Evolutionary conservation across 495 filamentous ascomycete genomes (phyloP), one percentile per base, ranked within the genome.

Genomic region (Daldinia vernicosa): DNA sequence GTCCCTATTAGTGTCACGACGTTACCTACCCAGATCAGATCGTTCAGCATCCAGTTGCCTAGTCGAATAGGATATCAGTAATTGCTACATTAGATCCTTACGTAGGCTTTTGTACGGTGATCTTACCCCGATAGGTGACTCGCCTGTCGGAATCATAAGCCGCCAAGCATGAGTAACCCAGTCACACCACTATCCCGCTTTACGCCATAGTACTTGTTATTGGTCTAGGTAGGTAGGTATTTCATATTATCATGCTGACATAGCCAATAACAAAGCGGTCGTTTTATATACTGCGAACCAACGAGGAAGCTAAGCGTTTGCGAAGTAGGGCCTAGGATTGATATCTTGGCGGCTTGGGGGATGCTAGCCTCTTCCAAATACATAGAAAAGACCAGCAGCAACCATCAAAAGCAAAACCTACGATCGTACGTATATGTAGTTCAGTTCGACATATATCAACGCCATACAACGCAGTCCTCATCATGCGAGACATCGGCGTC

Each of bases 201-300:
- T 32, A 9, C 19, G 27, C 56, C 47, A 54, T 17, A 22, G 22
- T 32, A 57, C 47, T 45, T 22, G 35, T 45, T 32, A 72, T 72
- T 72, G 70, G 70, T 61, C 45, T 12, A n/a, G n/a, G n/a, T n/a
- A n/a, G n/a, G n/a, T n/a, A n/a, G n/a, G n/a, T n/a, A 22, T 56
- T 60, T 22, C 22, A 35, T 52, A 60, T 60, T 65, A 68, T 59
- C 53, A 47, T 72, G 64, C 69, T 67, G 64, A 72, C 64, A 64
- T 39, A 26, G 43, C 43, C 43, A 22, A 17, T 24, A 47, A 22
- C 43, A 22, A 47, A 47, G 8, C 43, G 7, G 19, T 22, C 3
- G 43, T 22, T 4, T 45, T 45, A 45, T 45, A 17, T 47, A 47
- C 43, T 47, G 8, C n/a, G 40, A 47, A 72, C 67, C 19, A 63